Evolutionary conservation across 176 grass and related monocot genomes (phyloP).

Genomic region (Juncus inflexus): DNA sequence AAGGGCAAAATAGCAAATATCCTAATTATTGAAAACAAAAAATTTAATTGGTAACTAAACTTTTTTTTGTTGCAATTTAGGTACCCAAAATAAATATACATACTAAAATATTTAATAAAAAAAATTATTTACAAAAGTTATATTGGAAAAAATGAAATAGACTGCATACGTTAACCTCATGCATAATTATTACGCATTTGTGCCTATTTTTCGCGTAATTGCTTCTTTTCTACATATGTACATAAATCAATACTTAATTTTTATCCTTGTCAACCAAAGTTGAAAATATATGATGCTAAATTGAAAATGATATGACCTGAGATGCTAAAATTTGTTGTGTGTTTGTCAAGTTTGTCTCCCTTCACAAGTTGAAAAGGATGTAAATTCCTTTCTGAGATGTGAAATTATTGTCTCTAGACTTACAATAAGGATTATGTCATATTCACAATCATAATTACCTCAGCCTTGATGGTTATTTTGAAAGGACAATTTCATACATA

Average conservation of each 20-base stretch:
- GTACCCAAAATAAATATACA: too few relatives aligned
- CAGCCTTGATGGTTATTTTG: conserved; percentile 6
- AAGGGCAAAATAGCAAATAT: too few relatives aligned
- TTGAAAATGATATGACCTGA: conserved; percentile 23
- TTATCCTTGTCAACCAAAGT: conserved; percentile 26
- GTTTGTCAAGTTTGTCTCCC: conserved; percentile 14
- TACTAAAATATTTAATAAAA: too few relatives aligned
- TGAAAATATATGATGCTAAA: conserved; percentile 17
- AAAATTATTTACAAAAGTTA: too few relatives aligned
- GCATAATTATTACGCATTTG: too few relatives aligned
- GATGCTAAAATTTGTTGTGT: conserved; percentile 1
- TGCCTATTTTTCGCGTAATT: too few relatives aligned
- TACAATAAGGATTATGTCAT: conserved; percentile 15
- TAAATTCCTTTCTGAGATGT: conserved; percentile 2
- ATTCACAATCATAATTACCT: conserved; percentile 5
- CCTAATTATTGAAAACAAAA: too few relatives aligned
- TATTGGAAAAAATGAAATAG: too few relatives aligned
- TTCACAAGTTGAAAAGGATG: conserved; percentile 13
- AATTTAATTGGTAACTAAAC: too few relatives aligned
- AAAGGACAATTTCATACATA: not conserved
- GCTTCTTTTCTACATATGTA: too few relatives aligned
- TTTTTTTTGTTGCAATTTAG: too few relatives aligned
- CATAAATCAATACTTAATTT: conserved; percentile 5
- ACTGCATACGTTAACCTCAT: too few relatives aligned
- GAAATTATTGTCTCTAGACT: conserved; percentile 9